Evolutionary conservation across 2,329 filamentous ascomycete genomes (phyloP).

Genomic region (Fusarium sublunatum): DNA sequence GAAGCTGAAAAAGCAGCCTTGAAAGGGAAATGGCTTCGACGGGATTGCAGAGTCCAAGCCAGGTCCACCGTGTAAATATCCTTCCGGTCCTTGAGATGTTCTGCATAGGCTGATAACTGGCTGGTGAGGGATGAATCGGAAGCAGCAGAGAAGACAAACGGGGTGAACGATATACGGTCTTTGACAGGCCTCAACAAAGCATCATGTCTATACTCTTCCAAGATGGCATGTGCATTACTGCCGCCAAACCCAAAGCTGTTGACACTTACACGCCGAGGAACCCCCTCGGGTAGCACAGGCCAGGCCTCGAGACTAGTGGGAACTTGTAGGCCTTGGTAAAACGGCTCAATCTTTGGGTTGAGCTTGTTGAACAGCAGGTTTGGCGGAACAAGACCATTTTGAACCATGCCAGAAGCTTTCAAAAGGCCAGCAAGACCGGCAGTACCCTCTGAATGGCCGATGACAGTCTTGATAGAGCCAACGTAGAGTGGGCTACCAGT

Average conservation of each 20-base stretch:
- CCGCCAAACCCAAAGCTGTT: conserved; percentile 21
- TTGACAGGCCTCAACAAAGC: background rate
- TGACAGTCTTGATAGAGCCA: conserved; percentile 26
- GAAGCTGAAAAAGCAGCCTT: too few relatives aligned
- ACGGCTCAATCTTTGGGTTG: conserved; percentile 2
- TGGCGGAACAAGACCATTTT: background rate
- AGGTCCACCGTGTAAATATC: background rate
- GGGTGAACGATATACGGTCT: background rate
- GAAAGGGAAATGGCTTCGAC: too few relatives aligned
- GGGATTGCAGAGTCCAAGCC: background rate
- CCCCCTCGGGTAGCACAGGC: background rate
- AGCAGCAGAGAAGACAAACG: conserved; percentile 33
- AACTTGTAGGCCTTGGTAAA: conserved; percentile 1
- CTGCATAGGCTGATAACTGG: too few relatives aligned
- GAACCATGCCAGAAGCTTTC: conserved; percentile 1
- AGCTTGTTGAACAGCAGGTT: conserved; percentile 11
- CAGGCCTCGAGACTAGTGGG: background rate
- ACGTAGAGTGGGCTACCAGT: conserved; percentile 9
- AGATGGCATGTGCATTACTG: conserved; percentile 25
- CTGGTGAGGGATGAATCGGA: conserved; percentile 55
- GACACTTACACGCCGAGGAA: background rate
- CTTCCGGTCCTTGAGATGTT: too few relatives aligned
- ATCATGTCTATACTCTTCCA: too few relatives aligned
- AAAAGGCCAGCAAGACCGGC: conserved; percentile 14
- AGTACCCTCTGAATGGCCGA: conserved; percentile 20